These are phyloP conservation scores for Crithidia mellificae DNA, from an alignment of 208 protist species.

Conservation along the genomic window DNA sequence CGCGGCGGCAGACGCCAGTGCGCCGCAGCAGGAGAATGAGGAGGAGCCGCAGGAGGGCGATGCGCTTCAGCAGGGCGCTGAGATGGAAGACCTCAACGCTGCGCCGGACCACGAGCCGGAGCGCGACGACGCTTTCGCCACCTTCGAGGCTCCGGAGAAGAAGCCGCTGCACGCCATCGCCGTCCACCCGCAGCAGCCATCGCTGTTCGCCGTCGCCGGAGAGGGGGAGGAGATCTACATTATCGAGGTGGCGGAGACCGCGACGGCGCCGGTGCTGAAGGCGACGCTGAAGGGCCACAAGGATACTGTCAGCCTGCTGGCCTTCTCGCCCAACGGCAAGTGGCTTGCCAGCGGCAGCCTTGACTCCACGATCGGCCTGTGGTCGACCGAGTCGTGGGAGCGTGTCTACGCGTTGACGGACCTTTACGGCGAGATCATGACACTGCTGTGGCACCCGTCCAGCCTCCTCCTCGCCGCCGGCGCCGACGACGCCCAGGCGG, in stretches of 20 bases:
- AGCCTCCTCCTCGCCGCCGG: constrained; percentile 90
- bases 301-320: constrained; percentile 79
- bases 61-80: constrained; percentile 30
- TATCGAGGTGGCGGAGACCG: constrained; percentile 22
- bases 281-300: constrained; percentile 67
- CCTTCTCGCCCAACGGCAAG: constrained; percentile 81
- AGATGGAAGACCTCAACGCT: constrained; percentile 80
- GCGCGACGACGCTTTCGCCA: constrained; percentile 75
- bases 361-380: constrained; percentile 72
- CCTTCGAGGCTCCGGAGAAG: constrained; percentile 47
- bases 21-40: constrained; percentile 19
- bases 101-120: constrained; percentile 74
- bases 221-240: constrained; percentile 84
- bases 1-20: constrained; percentile 9
- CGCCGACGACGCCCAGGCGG: constrained; percentile 88
- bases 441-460: constrained; percentile 93
- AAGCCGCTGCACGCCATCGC: constrained; percentile 72
- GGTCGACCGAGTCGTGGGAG: constrained; percentile 84
- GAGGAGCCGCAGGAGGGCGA: constrained; percentile 24
- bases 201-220: constrained; percentile 60
- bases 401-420: constrained; percentile 74
- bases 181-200: constrained; percentile 43
- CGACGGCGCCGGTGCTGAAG: constrained; percentile 19
- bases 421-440: constrained; percentile 80
- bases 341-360: constrained; percentile 78